A percentile compares a stretch with the other conserved stretches of the same genome.
These are phyloP conservation scores for Onygenales sp. DNA, from an alignment of 2,329 filamentous ascomycete species.

Conservation along the genomic window DNA sequence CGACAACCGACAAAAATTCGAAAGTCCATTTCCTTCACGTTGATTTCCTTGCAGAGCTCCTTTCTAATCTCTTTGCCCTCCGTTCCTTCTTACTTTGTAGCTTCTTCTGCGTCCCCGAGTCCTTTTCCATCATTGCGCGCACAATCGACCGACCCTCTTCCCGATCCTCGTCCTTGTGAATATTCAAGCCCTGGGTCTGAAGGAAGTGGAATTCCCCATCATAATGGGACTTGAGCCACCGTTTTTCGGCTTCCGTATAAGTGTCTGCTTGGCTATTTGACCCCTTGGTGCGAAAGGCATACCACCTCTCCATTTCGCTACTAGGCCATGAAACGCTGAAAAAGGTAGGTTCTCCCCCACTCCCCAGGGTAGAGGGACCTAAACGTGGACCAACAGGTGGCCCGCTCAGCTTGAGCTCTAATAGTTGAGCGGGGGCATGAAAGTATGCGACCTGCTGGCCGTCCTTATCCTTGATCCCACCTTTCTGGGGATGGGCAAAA, in stretches of 20 bases:
- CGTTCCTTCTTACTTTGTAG: not conserved
- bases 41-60: too few relatives aligned
- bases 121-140: constrained; percentile 18
- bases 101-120: not conserved
- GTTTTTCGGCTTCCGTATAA: constrained; percentile 19
- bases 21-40: too few relatives aligned
- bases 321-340: constrained; percentile 7
- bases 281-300: not conserved
- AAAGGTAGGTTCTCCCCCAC: not conserved
- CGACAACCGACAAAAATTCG: too few relatives aligned
- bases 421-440: not conserved
- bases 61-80: not conserved
- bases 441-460: constrained; percentile 8
- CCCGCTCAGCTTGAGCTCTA: constrained; percentile 6
- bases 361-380: constrained; percentile 1
- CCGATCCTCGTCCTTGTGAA: constrained; percentile 30
- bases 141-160: constrained; percentile 24
- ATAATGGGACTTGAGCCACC: constrained; percentile 27
- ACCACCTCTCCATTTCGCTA: constrained; percentile 5
- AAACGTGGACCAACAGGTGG: constrained; percentile 6
- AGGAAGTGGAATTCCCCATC: constrained; percentile 27
- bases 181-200: constrained; percentile 18
- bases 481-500: not conserved
- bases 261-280: not conserved
- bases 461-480: not conserved